These are phyloP conservation scores for Sequoia sempervirens DNA, from an alignment of 75 land plant genomes.

Conservation along the genomic window DNA sequence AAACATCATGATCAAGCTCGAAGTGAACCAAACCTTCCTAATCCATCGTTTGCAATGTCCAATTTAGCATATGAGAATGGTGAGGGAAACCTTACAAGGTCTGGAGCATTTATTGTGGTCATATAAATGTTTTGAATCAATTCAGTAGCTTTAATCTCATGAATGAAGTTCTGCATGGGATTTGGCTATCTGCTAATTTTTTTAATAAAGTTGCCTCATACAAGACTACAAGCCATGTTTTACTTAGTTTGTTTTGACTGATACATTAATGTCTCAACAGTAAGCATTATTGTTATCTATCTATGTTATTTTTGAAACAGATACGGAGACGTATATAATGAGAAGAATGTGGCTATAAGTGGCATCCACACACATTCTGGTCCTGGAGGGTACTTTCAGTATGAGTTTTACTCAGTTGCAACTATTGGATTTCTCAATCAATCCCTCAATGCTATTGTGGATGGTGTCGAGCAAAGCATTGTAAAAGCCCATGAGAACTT, in stretches of 20 bases:
- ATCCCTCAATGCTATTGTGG: conserved; percentile 83
- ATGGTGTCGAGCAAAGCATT: conserved; percentile 87
- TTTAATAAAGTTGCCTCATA: not conserved
- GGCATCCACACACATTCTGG: conserved; percentile 97
- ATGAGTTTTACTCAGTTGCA: conserved; percentile 79
- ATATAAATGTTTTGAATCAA: not conserved
- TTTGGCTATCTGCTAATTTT: not conserved
- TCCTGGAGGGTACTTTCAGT: conserved; percentile 95
- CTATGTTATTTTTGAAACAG: not conserved
- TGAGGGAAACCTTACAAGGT: not conserved
- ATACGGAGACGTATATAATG: conserved; percentile 81
- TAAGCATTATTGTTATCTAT: not conserved
- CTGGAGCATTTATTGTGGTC: not conserved
- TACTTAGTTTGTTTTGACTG: not conserved
- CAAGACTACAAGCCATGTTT: not conserved
- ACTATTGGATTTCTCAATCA: conserved; percentile 92
- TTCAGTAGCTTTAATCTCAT: not conserved
- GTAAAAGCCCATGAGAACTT: conserved; percentile 87
- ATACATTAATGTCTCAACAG: not conserved
- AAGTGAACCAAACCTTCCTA: not conserved
- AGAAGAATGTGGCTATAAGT: conserved; percentile 90
- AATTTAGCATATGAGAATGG: not conserved
- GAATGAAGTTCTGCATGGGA: not conserved
- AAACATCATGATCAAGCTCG: not conserved
- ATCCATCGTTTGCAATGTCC: not conserved